Base-by-base conservation (phyloP, 495 filamentous ascomycete species). In the Friedmanniomyces simplex region DNA sequence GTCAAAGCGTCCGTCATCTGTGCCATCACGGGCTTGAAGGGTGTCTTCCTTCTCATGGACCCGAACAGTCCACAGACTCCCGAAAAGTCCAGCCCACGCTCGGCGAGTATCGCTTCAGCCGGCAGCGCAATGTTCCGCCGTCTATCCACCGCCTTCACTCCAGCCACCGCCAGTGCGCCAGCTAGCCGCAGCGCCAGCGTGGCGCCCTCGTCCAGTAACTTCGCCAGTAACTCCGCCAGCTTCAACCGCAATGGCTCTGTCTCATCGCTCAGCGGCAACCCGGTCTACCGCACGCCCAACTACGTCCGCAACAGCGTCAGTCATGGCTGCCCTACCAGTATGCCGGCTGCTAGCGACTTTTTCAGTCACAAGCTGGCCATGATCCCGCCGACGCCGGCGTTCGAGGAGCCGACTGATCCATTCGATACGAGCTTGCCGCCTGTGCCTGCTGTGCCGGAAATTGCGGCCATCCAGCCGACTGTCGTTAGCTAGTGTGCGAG, bases 31-130 rank as follows among this genome's bases (percentile, higher is more conserved):
- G 67, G 67, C 18, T 50, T 71, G 12, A 67, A 63, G 32, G 68
- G 70, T 25, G 60, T 72, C 26, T 70, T 71, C 63, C 59, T 30
- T 22, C 64, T 72, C 54, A 71, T 71, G 70, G 61, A 61, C n/a
- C 18, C 21, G 20, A 45, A 14, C 50, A 32, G 47, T 37, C 18
- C 47, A 16, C 22, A 7, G 49, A 25, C 47, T 52, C 37, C 51
- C 18, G 13, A 46, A 18, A 49, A 53, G 37, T 22, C 20, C 34
- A 43, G 32, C 2, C 5, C 43, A 42, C 49, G 56, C 4, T 54
- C 48, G 6, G 37, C 55, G 20, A 58, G 60, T 32, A 55, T 60
- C 21, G 49, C 51, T 8, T 41, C 46, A 12, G 53, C 54, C 21
- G 41, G 57, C 49, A 50, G 58, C 26, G 54, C 54, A 24, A 41